Evolutionary conservation across 768 basidiomycete genomes (phyloP).

Genomic region (Rhodotorula kratochvilovae): DNA sequence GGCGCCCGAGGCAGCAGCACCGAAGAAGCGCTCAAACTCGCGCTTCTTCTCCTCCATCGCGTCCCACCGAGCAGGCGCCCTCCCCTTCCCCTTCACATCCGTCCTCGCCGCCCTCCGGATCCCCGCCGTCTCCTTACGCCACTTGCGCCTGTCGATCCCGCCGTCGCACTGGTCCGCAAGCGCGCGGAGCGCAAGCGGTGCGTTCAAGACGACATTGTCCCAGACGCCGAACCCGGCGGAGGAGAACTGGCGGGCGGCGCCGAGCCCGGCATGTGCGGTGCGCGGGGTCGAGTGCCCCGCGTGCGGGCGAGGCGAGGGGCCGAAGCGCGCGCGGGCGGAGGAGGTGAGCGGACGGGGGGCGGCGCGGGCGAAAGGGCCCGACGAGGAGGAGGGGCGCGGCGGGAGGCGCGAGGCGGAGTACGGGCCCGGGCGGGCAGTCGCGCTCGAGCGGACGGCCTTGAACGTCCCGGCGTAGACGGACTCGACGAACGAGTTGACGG

Average conservation of each 20-base stretch:
- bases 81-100: slow-evolving; percentile 29
- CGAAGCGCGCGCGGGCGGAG: neutral
- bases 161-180: slow-evolving; percentile 57
- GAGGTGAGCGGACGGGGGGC: neutral
- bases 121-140: slow-evolving; percentile 47
- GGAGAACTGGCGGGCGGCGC: slow-evolving; percentile 66
- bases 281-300: slow-evolving; percentile 21
- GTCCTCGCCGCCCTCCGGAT: slow-evolving; percentile 19
- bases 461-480: slow-evolving; percentile 21
- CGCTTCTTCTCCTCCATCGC: neutral
- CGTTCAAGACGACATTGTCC: slow-evolving; percentile 72
- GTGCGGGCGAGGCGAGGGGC: neutral
- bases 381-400: neutral
- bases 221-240: slow-evolving; percentile 68
- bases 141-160: slow-evolving; percentile 61
- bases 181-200: slow-evolving; percentile 69
- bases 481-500: neutral
- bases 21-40: slow-evolving; percentile 33
- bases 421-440: slow-evolving; percentile 4
- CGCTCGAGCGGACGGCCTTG: slow-evolving; percentile 6
- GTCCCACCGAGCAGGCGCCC: slow-evolving; percentile 23
- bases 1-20: neutral
- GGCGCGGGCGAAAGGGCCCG: neutral
- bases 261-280: slow-evolving; percentile 66
- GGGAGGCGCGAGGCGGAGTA: slow-evolving; percentile 9